phyloP scores from a whole-genome alignment of 139 green algal genomes.

The Coelastrella sp. region DNA sequence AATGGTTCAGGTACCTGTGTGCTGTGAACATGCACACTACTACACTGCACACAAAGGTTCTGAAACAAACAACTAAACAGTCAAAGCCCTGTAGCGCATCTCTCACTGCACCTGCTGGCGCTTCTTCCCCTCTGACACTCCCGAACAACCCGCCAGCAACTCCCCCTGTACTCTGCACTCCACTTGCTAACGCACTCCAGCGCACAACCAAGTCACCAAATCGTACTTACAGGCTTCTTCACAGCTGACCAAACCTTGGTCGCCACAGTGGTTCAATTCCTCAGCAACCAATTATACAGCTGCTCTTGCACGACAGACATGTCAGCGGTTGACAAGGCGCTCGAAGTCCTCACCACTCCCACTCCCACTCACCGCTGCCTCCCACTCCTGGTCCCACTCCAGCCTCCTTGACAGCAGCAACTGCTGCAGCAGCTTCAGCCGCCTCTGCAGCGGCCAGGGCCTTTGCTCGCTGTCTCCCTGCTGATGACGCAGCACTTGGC shows the following conservation, averaged over 20 bases:
- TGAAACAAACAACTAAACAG: too few species aligned
- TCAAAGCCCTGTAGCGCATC: too few species aligned
- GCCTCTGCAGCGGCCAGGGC: slow-evolving; percentile 30
- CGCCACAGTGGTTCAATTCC: background rate
- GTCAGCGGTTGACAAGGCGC: background rate
- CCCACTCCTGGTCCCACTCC: background rate
- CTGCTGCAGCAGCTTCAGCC: slow-evolving; percentile 21
- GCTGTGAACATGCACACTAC: too few species aligned
- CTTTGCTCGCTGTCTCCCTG: slow-evolving; percentile 17
- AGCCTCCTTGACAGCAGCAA: slow-evolving; percentile 14
- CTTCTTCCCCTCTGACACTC: slow-evolving; percentile 59
- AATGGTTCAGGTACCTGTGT: too few species aligned
- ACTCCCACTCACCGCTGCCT: slow-evolving; percentile 23
- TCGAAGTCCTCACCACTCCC: background rate
- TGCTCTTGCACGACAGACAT: background rate
- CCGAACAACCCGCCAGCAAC: slow-evolving; percentile 86
- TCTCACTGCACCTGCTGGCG: too few species aligned
- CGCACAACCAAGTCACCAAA: too few species aligned
- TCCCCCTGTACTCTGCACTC: slow-evolving; percentile 52
- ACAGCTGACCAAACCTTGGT: too few species aligned
- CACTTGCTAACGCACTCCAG: too few species aligned
- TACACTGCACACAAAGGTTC: too few species aligned
- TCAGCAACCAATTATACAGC: background rate
- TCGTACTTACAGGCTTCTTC: too few species aligned
- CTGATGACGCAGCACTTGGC: background rate